These are phyloP conservation scores for Ulota crispa DNA, from an alignment of 225 moss, liverwort and hornwort genomes.

Conservation along the genomic window DNA sequence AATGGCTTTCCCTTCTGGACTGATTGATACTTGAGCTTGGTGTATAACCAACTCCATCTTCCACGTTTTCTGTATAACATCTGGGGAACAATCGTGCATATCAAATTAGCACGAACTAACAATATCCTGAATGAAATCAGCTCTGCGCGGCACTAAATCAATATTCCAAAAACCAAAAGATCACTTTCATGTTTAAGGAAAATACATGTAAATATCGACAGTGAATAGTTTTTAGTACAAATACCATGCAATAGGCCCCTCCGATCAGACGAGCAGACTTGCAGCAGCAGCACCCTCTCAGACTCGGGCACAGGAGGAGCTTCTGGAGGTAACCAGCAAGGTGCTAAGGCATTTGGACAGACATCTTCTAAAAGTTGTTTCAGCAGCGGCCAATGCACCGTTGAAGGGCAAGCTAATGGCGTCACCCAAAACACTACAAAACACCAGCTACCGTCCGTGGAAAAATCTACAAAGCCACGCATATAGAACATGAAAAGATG, in stretches of 20 bases:
- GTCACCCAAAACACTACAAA: conserved; percentile 62
- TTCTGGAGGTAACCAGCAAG: conserved; percentile 31
- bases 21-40: conserved; percentile 56
- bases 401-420: conserved; percentile 30
- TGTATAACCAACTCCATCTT: conserved; percentile 59
- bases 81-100: conserved; percentile 16
- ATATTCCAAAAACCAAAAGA: neutral
- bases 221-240: neutral
- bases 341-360: conserved; percentile 43
- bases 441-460: conserved; percentile 65
- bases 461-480: conserved; percentile 38
- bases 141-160: neutral
- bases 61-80: conserved; percentile 47
- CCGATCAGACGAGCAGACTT: conserved; percentile 46
- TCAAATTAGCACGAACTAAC: neutral
- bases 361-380: conserved; percentile 48
- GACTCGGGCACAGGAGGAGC: conserved; percentile 35
- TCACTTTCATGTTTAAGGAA: neutral
- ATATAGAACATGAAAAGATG: neutral
- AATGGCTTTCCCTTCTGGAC: conserved; percentile 46
- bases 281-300: conserved; percentile 46
- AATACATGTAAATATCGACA: neutral
- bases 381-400: conserved; percentile 48
- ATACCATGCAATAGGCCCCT: conserved; percentile 65
- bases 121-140: neutral